These are phyloP conservation scores for Curvularia hawaiiensis DNA, from an alignment of 2,329 filamentous ascomycete species.

Conservation along the genomic window DNA sequence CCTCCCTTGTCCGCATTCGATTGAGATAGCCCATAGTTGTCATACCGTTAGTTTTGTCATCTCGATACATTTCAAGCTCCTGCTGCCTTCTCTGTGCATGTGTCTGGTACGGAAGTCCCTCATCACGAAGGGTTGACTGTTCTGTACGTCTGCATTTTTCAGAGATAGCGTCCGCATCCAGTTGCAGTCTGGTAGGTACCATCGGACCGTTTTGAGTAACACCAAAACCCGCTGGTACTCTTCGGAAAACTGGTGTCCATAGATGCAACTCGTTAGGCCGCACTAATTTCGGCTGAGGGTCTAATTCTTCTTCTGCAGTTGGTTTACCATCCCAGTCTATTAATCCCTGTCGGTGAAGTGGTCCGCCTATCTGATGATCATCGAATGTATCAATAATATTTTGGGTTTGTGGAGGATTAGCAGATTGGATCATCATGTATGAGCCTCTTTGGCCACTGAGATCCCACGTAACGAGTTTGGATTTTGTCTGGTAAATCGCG, in stretches of 20 bases:
- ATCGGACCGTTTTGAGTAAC: not conserved
- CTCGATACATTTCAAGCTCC: not conserved
- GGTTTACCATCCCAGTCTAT: not conserved
- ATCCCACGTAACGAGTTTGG: not conserved
- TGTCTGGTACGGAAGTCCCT: not conserved
- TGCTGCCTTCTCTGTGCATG: not conserved
- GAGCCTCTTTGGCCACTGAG: not conserved
- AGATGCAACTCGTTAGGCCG: constrained; percentile 1
- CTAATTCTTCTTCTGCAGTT: not conserved
- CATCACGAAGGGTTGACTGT: not conserved
- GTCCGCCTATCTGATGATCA: not conserved
- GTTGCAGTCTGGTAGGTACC: not conserved
- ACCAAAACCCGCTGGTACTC: not conserved
- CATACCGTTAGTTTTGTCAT: not conserved
- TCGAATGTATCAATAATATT: not conserved
- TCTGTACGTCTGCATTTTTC: not conserved
- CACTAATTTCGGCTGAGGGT: not conserved
- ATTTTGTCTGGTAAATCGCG: too few relatives aligned
- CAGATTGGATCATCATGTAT: not conserved
- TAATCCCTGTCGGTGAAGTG: not conserved
- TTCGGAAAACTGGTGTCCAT: not conserved
- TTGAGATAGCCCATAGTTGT: not conserved
- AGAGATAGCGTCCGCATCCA: not conserved
- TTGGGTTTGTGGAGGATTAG: too few relatives aligned
- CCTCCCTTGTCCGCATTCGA: not conserved